Conservation (phyloP, 768 basidiomycete species). For the Rhizopogon vulgaris region DNA sequence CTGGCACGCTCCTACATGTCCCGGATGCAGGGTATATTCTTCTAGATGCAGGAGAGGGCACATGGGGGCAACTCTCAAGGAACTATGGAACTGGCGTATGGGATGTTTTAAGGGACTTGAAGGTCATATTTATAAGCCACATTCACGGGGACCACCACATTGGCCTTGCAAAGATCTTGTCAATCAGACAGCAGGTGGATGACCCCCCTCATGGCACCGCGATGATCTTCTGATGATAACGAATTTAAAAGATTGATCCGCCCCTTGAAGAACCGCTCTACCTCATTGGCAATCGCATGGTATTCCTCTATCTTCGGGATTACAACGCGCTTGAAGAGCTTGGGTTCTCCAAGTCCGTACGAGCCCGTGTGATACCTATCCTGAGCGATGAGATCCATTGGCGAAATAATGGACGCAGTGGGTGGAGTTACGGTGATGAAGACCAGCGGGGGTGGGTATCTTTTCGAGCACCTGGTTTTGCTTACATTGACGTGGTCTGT, state of each 20-base stretch:
- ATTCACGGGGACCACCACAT: slow-evolving; percentile 91
- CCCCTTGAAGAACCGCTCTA: slow-evolving; percentile 60
- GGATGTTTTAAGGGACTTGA: slow-evolving; percentile 61
- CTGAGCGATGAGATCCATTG: slow-evolving; percentile 52
- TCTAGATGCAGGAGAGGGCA: slow-evolving; percentile 91
- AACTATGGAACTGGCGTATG: slow-evolving; percentile 63
- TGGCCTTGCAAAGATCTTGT: slow-evolving; percentile 69
- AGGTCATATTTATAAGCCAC: slow-evolving; percentile 83
- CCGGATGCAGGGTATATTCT: slow-evolving; percentile 69
- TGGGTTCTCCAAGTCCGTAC: slow-evolving; percentile 45
- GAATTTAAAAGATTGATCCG: slow-evolving; percentile 52
- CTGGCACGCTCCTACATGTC: slow-evolving; percentile 70
- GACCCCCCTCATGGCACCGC: neutral
- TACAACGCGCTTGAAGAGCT: slow-evolving; percentile 64
- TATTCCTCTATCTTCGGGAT: slow-evolving; percentile 69
- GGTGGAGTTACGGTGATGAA: neutral
- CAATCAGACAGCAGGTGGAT: slow-evolving; percentile 61
- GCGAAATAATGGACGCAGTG: slow-evolving; percentile 22
- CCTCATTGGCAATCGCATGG: slow-evolving; percentile 52
- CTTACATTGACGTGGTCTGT: neutral
- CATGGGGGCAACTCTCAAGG: slow-evolving; percentile 81
- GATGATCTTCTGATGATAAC: neutral
- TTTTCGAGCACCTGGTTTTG: too few relatives aligned
- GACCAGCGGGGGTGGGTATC: neutral
- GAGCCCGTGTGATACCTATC: slow-evolving; percentile 49